Evolutionary conservation across 1,139 yeast genomes (phyloP).

Genomic region (Scheffersomyces cryptocercus): DNA sequence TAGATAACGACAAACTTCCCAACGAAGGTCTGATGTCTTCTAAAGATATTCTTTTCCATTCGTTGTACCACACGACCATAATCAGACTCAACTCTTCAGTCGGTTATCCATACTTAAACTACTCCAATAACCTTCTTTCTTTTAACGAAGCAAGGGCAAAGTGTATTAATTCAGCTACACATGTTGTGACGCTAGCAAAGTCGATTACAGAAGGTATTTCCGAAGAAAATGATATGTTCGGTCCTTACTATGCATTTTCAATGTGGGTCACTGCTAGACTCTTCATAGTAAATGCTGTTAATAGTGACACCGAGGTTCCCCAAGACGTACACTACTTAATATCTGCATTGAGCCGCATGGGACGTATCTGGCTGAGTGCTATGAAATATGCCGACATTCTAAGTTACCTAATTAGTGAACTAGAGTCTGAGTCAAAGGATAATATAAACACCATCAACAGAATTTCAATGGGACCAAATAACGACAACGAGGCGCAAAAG

Average conservation of each 20-base stretch:
- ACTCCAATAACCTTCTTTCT: background rate
- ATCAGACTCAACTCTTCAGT: slow-evolving; percentile 1
- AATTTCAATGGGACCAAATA: background rate
- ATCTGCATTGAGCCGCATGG: background rate
- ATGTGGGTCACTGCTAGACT: slow-evolving; percentile 1
- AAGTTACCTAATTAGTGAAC: background rate
- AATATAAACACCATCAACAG: background rate
- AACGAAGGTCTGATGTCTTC: background rate
- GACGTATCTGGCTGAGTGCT: slow-evolving; percentile 1
- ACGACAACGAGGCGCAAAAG: background rate
- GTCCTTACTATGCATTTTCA: slow-evolving; percentile 2
- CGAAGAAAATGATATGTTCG: background rate
- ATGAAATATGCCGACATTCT: slow-evolving; percentile 1
- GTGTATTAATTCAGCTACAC: slow-evolving; percentile 1
- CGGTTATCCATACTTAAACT: background rate
- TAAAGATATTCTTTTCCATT: background rate
- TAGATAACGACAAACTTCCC: background rate
- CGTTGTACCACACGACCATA: background rate
- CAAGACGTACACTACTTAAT: background rate
- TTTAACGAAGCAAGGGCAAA: background rate
- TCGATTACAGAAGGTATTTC: background rate
- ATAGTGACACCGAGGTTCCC: background rate
- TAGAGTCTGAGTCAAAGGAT: background rate
- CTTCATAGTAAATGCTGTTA: slow-evolving; percentile 1
- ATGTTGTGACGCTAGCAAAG: background rate